Base-by-base conservation (phyloP, 2,329 filamentous ascomycete genomes). In the Arthrobotrys entomopaga region DNA sequence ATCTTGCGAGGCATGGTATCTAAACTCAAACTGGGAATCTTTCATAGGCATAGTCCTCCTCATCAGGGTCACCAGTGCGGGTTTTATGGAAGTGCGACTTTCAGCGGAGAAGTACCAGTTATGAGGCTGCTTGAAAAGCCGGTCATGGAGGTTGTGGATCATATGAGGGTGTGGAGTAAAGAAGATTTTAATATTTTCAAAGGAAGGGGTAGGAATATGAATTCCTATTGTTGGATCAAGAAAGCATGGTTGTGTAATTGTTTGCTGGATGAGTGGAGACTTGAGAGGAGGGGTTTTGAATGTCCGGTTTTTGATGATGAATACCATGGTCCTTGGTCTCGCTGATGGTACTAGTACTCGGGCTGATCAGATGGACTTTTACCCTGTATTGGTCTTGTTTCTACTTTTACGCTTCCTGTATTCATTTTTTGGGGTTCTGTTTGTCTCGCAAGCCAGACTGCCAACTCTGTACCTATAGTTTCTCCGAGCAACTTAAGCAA, bases 221-320 rank as follows among this genome's bases (percentile, higher is more conserved):
- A 46, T 4, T 7, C 26, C 19, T 8, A 20, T 8, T 60, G 54
- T 15, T 73, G 67, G 67, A 53, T 65, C 22, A 42, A 42, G n/a
- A 49, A 48, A 49, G 60, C 54, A 1, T 53, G 48, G n/a, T 40
- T 73, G 34, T 43, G 54, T 6, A 58, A 53, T 40, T 73, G 67
- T 22, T 20, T 73, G 16, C 64, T 65, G n/a, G 67, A 73, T 24
- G 67, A 73, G 8, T 49, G 54, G 40, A 65, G 67, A 60, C 15
- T 73, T 16, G 60, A 65, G 29, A 22, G 19, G 10, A 40, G 61
- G 11, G 67, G 67, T 3, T 65, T 60, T 29, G 54, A 65, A 19
- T 56, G 34, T 43, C 67, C 67, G 2, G 24, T 65, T 29, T 73
- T 73, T 46, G 56, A 65, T 40, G 48, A 60, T 20, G 22, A 22